Base-by-base conservation (phyloP, 208 protist genomes). In the Angomonas ambiguus region DNA sequence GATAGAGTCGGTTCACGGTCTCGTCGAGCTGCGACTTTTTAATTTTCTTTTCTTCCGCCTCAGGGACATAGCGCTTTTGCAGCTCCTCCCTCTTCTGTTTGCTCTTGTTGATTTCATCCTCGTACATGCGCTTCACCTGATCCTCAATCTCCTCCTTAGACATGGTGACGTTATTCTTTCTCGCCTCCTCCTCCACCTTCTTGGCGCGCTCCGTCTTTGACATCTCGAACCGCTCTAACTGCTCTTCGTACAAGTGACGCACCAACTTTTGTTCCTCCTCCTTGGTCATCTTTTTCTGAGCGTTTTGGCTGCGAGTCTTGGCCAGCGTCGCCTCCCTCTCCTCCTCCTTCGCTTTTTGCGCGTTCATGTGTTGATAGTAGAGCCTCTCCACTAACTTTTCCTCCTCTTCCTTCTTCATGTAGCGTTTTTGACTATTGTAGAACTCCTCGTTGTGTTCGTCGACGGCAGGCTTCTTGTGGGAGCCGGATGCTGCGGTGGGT, bases 121-220 rank as follows among this genome's bases (percentile, higher is more conserved):
- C 63, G 78, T 95, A 95, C 73, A 95, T 89, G 62, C 84, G 85
- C 28, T 84, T 81, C 18, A 95, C 74, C 51, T 88, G 84, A 20
- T 87, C 76, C 34, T 95, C 80, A 25, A 95, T 84, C 2, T 90
- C 88, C 0, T 70, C 70, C 25, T 78, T 70, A 20, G 72, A 57
- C 57, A 92, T 31, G 72, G 80, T 91, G 71, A 86, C 88, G 58
- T 89, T 80, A 28, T 81, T 74, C 57, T 74, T 72, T 68, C 89
- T 81, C 10, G 53, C 38, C 71, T 90, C 83, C 42, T 85, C 80
- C 30, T 88, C 69, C 51, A 68, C 30, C 67, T 79, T 85, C 13
- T 69, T 69, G 42, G 91, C 80, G 0, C 71, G 77, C 65, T 89
- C 82, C 56, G 85, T 71, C 64, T 72, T 81, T 41, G 72, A 74